Base-by-base conservation (phyloP, 2,329 filamentous ascomycete species). In the Blumeriella jaapii region DNA sequence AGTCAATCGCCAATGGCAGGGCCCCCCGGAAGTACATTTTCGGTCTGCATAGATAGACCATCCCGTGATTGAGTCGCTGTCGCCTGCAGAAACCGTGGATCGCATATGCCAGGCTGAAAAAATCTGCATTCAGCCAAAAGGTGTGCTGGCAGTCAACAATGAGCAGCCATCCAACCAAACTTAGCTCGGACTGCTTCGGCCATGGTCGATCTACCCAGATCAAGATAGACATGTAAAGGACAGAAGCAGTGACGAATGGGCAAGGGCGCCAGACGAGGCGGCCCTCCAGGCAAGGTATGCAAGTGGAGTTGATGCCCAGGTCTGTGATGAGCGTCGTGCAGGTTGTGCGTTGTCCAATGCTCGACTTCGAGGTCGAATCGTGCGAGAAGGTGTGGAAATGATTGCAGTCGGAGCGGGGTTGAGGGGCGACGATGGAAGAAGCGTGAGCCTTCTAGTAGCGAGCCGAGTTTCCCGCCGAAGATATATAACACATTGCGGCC, bases 31-130 rank as follows among this genome's bases (percentile, higher is more conserved):
- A 28, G 36, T 36, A 19, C 38, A 42, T 30, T 35, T 26, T 43
- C 36, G 40, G 33, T 30, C 44, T 48, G 48, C 47, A 49, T 49
- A 25, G 31, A 38, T 31, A 38, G 28, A 32, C 38, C 41, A 44
- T 55, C 54, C 53, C 48, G 52, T 55, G 53, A 55, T 52, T 39
- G 33, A 40, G 40, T 39, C 34, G 29, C 30, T 25, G 35, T 28
- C 15, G 36, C 32, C 32, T 42, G 44, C 44, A 52, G 45, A 37
- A 42, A 39, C 43, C 37, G 40, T 45, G 36, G 29, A 28, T 25
- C 39, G 45, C 46, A 46, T 34, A 33, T 33, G 11, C 23, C 25
- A 23, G 35, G 40, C 40, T 29, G 23, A 44, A 24, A 40, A 34
- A 36, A 36, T 22, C 36, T 39, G 36, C 36, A 42, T 39, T 31